phyloP scores from a whole-genome alignment of 805 yeast genomes.

The Kodamaea restingae region DNA sequence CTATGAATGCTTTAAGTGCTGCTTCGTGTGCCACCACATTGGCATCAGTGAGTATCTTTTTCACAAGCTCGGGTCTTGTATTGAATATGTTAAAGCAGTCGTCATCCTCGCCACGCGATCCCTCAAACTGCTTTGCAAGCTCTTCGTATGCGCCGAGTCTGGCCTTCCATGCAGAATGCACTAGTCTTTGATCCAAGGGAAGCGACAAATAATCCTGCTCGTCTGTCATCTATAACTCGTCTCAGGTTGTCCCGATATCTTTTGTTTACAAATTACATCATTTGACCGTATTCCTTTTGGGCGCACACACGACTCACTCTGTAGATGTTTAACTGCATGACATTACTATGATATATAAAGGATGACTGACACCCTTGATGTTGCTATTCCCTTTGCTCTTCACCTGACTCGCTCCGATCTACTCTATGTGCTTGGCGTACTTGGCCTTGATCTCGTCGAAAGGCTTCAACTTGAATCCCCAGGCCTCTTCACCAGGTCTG shows the following conservation, averaged over 20 bases:
- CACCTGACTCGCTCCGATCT: slow-evolving; percentile 6
- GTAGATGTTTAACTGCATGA: background rate
- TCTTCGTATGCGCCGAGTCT: slow-evolving; percentile 78
- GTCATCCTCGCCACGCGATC: slow-evolving; percentile 53
- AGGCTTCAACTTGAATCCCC: slow-evolving; percentile 53
- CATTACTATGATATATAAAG: slow-evolving; percentile 1
- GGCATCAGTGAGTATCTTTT: slow-evolving; percentile 62
- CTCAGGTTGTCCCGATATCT: background rate
- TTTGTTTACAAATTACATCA: slow-evolving; percentile 3
- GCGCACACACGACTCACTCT: slow-evolving; percentile 2
- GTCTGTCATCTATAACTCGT: slow-evolving; percentile 27
- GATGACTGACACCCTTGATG: no score
- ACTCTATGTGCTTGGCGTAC: slow-evolving; percentile 25
- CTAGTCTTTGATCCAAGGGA: slow-evolving; percentile 62
- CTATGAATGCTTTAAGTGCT: slow-evolving; percentile 56
- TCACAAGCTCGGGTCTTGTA: slow-evolving; percentile 51
- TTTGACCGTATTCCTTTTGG: background rate
- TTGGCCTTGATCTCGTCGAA: slow-evolving; percentile 44
- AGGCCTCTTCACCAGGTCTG: slow-evolving; percentile 55
- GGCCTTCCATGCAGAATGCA: slow-evolving; percentile 66
- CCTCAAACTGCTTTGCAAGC: slow-evolving; percentile 46
- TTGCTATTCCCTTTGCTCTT: background rate
- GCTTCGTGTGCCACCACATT: slow-evolving; percentile 92
- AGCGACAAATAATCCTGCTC: slow-evolving; percentile 58
- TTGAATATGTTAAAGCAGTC: slow-evolving; percentile 49